phyloP scores from a whole-genome alignment of 2,329 filamentous ascomycete species.

The Lachnellula suecica region DNA sequence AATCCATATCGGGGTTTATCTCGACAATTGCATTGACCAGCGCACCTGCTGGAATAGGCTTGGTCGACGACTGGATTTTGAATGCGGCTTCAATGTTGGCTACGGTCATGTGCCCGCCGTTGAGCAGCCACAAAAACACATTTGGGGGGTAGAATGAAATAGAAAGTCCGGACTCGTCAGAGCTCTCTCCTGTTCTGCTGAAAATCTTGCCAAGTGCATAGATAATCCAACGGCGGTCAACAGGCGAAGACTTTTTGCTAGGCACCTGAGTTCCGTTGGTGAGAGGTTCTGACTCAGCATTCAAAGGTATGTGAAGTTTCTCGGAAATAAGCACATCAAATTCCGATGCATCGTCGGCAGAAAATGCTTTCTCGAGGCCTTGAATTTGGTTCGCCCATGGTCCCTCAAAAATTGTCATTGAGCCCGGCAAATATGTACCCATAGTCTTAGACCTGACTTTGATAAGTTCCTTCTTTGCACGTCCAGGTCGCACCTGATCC shows the following conservation, averaged over 20 bases:
- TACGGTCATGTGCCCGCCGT: slow-evolving; percentile 59
- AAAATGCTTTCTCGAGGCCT: slow-evolving; percentile 36
- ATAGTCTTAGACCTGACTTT: slow-evolving; percentile 20
- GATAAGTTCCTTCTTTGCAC: slow-evolving; percentile 5
- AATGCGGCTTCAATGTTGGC: slow-evolving; percentile 60
- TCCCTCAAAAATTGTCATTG: slow-evolving; percentile 16
- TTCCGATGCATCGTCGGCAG: slow-evolving; percentile 35
- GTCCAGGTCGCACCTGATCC: slow-evolving; percentile 31
- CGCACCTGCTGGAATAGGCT: slow-evolving; percentile 54
- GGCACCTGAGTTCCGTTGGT: slow-evolving; percentile 1
- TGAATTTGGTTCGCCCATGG: slow-evolving; percentile 16
- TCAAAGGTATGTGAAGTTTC: slow-evolving; percentile 33
- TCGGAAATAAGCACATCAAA: slow-evolving; percentile 41
- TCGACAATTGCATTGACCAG: slow-evolving; percentile 61
- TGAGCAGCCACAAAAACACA: slow-evolving; percentile 56
- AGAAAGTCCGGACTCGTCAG: slow-evolving; percentile 29
- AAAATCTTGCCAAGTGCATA: slow-evolving; percentile 51
- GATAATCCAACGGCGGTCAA: slow-evolving; percentile 65
- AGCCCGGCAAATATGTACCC: slow-evolving; percentile 26
- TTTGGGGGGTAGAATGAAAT: slow-evolving; percentile 47
- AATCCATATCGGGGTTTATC: slow-evolving; percentile 66
- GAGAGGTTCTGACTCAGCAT: slow-evolving; percentile 10
- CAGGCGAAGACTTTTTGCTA: slow-evolving; percentile 42
- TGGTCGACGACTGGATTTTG: slow-evolving; percentile 39
- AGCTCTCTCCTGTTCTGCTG: slow-evolving; percentile 21